phyloP scores from a whole-genome alignment of 495 filamentous ascomycete genomes.

The Bryoglossum gracile region DNA sequence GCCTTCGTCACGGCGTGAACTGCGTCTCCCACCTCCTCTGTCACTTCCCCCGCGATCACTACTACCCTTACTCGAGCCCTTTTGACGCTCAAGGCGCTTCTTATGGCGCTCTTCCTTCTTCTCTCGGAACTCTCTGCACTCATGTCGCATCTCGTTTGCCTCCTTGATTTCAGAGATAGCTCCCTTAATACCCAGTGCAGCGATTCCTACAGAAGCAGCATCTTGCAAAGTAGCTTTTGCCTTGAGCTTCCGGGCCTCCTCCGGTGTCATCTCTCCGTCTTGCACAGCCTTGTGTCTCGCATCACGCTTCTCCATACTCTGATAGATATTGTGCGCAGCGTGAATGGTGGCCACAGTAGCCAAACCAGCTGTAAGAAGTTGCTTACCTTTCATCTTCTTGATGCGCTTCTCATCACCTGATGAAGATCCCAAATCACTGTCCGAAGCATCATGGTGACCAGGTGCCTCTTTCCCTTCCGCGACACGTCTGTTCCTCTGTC shows the following conservation, averaged over 20 bases:
- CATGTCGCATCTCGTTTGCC: constrained; percentile 48
- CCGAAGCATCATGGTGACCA: constrained; percentile 29
- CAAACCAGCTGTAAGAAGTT: constrained; percentile 73
- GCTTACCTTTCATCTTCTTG: constrained; percentile 78
- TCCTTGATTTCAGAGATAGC: constrained; percentile 55
- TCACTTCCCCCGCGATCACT: not conserved
- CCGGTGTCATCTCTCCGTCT: constrained; percentile 64
- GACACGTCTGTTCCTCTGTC: constrained; percentile 18
- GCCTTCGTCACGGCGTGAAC: no score
- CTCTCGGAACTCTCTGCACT: constrained; percentile 43
- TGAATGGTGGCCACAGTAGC: constrained; percentile 87
- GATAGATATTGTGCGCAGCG: constrained; percentile 73
- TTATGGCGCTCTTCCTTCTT: constrained; percentile 37
- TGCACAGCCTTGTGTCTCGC: constrained; percentile 59
- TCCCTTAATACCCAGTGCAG: constrained; percentile 78
- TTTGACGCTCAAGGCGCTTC: constrained; percentile 27
- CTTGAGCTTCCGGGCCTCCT: constrained; percentile 68
- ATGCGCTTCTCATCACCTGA: constrained; percentile 67
- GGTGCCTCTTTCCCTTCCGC: constrained; percentile 18
- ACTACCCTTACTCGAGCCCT: not conserved
- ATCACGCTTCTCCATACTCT: constrained; percentile 66
- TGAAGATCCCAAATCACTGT: constrained; percentile 62
- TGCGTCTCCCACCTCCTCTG: constrained; percentile 32
- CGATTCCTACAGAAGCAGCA: constrained; percentile 72
- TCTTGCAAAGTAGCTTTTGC: constrained; percentile 69